These are phyloP conservation scores for Bacidia gigantensis DNA, from an alignment of 495 filamentous ascomycete genomes.

Conservation along the genomic window DNA sequence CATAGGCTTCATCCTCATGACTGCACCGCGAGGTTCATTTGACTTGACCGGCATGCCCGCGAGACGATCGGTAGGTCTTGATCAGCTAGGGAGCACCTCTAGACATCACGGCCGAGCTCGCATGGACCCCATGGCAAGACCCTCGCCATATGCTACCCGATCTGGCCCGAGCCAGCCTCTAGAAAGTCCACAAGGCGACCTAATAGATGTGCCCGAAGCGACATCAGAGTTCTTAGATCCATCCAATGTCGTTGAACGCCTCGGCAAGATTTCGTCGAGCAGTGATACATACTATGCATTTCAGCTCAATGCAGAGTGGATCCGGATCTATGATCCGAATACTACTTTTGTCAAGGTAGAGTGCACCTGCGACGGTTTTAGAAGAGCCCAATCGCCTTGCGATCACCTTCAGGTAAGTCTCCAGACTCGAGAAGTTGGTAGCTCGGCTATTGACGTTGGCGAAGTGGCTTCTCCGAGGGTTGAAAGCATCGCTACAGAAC, in stretches of 20 bases:
- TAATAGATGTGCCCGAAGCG: not conserved
- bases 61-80: conserved; percentile 12
- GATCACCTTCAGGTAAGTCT: conserved; percentile 12
- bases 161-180: conserved; percentile 2
- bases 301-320: conserved; percentile 11
- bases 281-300: conserved; percentile 15
- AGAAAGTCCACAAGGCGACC: not conserved
- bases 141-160: not conserved
- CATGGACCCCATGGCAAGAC: not conserved
- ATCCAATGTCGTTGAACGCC: no score
- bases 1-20: no score
- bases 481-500: no score
- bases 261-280: no score
- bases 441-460: not conserved
- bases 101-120: conserved; percentile 8
- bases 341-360: conserved; percentile 5
- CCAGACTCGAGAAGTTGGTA: not conserved
- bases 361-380: conserved; percentile 10
- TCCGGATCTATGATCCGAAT: conserved; percentile 13
- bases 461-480: conserved; percentile 15
- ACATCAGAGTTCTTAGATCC: not conserved
- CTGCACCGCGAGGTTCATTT: not conserved
- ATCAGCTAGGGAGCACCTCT: not conserved
- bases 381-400: not conserved
- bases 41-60: conserved; percentile 6